These are phyloP conservation scores for Clarkia xantiana DNA, from an alignment of 345 rosid species.

Conservation along the genomic window DNA sequence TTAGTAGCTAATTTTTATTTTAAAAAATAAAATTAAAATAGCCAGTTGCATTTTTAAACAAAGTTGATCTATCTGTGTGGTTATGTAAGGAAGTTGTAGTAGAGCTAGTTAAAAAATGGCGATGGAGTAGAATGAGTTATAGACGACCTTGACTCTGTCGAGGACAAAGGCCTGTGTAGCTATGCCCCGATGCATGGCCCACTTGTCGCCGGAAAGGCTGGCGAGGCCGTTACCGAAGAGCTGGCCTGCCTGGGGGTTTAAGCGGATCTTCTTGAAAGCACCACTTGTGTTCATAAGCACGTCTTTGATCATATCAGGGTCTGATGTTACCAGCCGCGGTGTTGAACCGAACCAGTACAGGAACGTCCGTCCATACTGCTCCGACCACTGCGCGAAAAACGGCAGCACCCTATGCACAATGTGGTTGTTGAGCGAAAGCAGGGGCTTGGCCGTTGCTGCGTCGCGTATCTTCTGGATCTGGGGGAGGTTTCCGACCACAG, in stretches of 20 bases:
- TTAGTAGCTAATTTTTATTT: too few relatives aligned
- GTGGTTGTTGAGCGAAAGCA: conserved; percentile 20
- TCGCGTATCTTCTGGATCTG: conserved; percentile 29
- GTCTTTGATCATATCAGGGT: conserved; percentile 50
- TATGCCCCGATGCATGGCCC: conserved; percentile 58
- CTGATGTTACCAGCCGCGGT: conserved; percentile 49
- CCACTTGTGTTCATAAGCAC: conserved; percentile 27
- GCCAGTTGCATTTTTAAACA: too few relatives aligned
- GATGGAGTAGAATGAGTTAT: too few relatives aligned
- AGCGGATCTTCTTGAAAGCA: conserved; percentile 21
- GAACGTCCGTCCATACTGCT: conserved; percentile 39
- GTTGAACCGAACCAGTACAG: conserved; percentile 66
- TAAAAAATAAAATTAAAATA: too few relatives aligned
- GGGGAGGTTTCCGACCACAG: conserved; percentile 40
- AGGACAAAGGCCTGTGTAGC: conserved; percentile 43
- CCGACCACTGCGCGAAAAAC: conserved; percentile 45
- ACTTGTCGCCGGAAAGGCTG: conserved; percentile 45
- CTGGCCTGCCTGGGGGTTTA: conserved; percentile 38
- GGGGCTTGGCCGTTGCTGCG: conserved; percentile 32
- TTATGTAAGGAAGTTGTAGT: too few relatives aligned
- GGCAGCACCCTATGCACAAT: conserved; percentile 37
- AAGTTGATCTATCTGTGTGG: too few relatives aligned
- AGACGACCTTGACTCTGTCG: conserved; percentile 66
- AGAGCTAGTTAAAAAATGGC: too few relatives aligned
- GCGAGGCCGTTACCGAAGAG: conserved; percentile 60